Percentiles rank a stretch among this genome's conserved stretches.
phyloP scores from a whole-genome alignment of 805 yeast species.

The Zygosaccharomyces kombuchaensis region DNA sequence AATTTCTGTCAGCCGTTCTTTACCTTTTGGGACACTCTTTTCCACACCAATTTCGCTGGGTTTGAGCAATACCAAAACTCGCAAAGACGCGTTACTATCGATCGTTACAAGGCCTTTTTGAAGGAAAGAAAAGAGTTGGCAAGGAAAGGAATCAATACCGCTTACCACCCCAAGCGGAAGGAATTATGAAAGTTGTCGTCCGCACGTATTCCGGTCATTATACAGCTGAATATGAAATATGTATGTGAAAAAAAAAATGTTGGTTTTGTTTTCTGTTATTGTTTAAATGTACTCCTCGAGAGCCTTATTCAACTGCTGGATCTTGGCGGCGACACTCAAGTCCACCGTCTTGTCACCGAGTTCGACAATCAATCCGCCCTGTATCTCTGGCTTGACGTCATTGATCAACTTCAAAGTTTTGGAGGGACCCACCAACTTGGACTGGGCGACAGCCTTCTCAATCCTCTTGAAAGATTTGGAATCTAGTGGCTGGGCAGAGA shows the following conservation, averaged over 20 bases:
- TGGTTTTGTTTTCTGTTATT: not conserved
- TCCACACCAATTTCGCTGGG: constrained; percentile 67
- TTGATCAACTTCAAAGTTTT: constrained; percentile 82
- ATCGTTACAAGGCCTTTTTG: constrained; percentile 56
- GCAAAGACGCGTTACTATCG: constrained; percentile 64
- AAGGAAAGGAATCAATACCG: constrained; percentile 3
- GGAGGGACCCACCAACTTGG: constrained; percentile 77
- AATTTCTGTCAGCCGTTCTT: constrained; percentile 96
- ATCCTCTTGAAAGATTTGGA: constrained; percentile 71
- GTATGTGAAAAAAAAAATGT: not conserved
- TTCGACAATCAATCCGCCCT: constrained; percentile 94
- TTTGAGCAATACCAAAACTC: constrained; percentile 55
- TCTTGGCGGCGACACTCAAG: constrained; percentile 77
- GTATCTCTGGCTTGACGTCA: constrained; percentile 80
- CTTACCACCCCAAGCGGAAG: constrained; percentile 6
- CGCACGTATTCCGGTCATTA: constrained; percentile 8
- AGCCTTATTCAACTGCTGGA: constrained; percentile 83
- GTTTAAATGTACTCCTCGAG: constrained; percentile 75
- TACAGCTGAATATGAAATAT: constrained; percentile 8
- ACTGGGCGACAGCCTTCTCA: constrained; percentile 70
- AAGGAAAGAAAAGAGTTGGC: constrained; percentile 33
- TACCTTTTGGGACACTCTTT: constrained; percentile 80
- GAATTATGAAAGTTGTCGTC: constrained; percentile 2
- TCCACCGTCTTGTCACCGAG: constrained; percentile 97
- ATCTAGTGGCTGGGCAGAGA: constrained; percentile 83